These are phyloP conservation scores for Pseudocercospora ulei DNA, from an alignment of 2,329 filamentous ascomycete genomes.

Conservation along the genomic window DNA sequence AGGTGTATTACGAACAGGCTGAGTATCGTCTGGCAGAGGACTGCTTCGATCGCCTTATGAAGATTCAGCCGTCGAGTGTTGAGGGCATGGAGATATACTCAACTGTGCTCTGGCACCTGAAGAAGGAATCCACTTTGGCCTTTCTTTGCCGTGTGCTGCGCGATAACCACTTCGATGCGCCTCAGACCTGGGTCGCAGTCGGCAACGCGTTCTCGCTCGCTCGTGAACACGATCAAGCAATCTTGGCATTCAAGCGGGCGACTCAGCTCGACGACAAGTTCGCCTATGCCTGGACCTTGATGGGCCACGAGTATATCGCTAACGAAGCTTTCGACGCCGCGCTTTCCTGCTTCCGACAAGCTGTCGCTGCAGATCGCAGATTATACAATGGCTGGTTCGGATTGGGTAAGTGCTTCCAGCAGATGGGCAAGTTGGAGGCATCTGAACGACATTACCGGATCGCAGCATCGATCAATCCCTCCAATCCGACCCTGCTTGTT, in stretches of 20 bases:
- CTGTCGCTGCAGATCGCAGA: conserved; percentile 72
- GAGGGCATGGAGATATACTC: conserved; percentile 98
- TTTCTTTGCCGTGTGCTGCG: conserved; percentile 85
- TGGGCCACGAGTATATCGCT: conserved; percentile 88
- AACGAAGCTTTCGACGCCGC: conserved; percentile 98
- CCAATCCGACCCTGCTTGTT: conserved; percentile 83
- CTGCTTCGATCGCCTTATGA: conserved; percentile 68
- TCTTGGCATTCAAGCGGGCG: conserved; percentile 88
- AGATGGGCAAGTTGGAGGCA: conserved; percentile 51
- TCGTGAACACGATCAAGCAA: conserved; percentile 84
- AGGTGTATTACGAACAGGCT: conserved; percentile 82
- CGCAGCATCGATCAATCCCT: conserved; percentile 81
- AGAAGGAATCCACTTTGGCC: conserved; percentile 80
- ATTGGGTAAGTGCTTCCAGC: conserved; percentile 56
- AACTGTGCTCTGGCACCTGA: conserved; percentile 96
- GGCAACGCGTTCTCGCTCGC: conserved; percentile 92
- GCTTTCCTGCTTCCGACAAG: conserved; percentile 72
- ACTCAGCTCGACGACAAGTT: conserved; percentile 84
- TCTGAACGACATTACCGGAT: conserved; percentile 85
- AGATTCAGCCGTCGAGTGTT: conserved; percentile 68
- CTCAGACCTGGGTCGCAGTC: conserved; percentile 90
- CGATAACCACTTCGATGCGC: conserved; percentile 76
- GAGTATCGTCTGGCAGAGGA: conserved; percentile 79
- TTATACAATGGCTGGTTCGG: conserved; percentile 99
- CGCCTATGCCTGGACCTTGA: conserved; percentile 89